Evolutionary conservation across 2,329 filamentous ascomycete genomes (phyloP).

Genomic region (Arachnopeziza araneosa): DNA sequence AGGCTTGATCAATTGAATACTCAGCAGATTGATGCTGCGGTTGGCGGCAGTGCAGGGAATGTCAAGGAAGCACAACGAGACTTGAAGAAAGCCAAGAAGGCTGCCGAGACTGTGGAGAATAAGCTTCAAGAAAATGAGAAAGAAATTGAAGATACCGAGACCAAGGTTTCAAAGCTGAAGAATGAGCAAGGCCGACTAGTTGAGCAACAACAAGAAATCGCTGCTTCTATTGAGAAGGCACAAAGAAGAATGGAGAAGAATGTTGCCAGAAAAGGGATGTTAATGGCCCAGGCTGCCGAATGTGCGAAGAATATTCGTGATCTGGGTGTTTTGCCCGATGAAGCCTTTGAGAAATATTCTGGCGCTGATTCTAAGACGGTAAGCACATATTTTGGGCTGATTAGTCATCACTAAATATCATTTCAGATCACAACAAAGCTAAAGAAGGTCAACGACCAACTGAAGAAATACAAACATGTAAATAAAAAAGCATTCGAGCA

Average conservation of each 20-base stretch:
- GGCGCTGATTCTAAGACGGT: constrained; percentile 74
- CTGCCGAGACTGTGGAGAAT: constrained; percentile 58
- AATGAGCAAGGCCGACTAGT: constrained; percentile 57
- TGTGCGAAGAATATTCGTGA: constrained; percentile 86
- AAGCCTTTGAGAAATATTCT: constrained; percentile 87
- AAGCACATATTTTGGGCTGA: constrained; percentile 29
- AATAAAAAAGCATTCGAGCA: constrained; percentile 99
- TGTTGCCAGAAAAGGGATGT: constrained; percentile 77
- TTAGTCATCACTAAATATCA: constrained; percentile 1
- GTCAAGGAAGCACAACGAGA: constrained; percentile 77
- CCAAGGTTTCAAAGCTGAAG: constrained; percentile 33
- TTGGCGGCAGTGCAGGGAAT: constrained; percentile 56
- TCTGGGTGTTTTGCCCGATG: constrained; percentile 86
- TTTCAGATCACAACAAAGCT: constrained; percentile 45
- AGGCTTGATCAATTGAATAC: constrained; percentile 81
- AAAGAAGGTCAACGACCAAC: constrained; percentile 83
- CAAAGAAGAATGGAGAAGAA: constrained; percentile 90
- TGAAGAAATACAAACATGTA: constrained; percentile 96
- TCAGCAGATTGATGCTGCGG: constrained; percentile 63
- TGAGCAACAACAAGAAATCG: constrained; percentile 68
- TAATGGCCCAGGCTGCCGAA: constrained; percentile 72
- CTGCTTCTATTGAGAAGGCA: constrained; percentile 72
- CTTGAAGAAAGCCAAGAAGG: constrained; percentile 69
- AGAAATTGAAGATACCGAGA: constrained; percentile 54
- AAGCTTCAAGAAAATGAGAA: constrained; percentile 71